Base-by-base conservation (phyloP, 2,329 filamentous ascomycete genomes). In the Colletotrichum gigasporum region DNA sequence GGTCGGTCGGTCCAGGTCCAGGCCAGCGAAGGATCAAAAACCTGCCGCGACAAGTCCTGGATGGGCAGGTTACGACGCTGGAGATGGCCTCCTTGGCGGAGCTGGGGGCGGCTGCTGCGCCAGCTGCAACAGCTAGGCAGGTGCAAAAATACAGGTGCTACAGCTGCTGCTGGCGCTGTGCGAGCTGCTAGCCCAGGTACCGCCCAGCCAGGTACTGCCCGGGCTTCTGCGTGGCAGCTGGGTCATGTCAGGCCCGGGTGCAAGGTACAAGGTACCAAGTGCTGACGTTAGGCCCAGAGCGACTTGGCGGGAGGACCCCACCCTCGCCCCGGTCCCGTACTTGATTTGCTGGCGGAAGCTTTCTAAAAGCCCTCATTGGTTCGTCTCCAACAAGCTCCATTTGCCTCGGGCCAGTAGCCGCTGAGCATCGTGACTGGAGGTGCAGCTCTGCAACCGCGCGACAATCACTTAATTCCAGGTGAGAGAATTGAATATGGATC, bases 361-460 rank as follows among this genome's bases (percentile, higher is more conserved):
- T 34, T 32, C 4, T 2, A 35, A 11, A 18, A 18, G 8, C 28
- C 6, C 10, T 55, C 22, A 65, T 62, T 65, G 62, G 62, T 9
- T 18, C 28, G 20, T 8, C 42, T 37, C 22, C 11, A 14, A 37
- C 30, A 48, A 18, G 48, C 60, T 58, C 56, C 56, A 62, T 11
- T 12, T 61, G 16, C 42, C 42, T 55, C 50, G 55, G 41, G 48
- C 62, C 56, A 50, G 59, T 63, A 58, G 53, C 37, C 63, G 63
- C 63, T 58, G 45, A 42, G 58, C 50, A 58, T 52, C 51, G 63
- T 65, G 63, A 65, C 41, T 48, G 42, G 51, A 41, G 44, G 26
- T 65, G 63, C 63, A 65, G 58, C 37, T 63, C 52, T 63, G 58
- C 52, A 65, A 58, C 63, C 63, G 63, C 63, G 63, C 63, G 63